A percentile compares a stretch with the other conserved stretches of the same genome.
Conservation (phyloP, 2,329 filamentous ascomycete genomes). For the Aureobasidium uvarum region DNA sequence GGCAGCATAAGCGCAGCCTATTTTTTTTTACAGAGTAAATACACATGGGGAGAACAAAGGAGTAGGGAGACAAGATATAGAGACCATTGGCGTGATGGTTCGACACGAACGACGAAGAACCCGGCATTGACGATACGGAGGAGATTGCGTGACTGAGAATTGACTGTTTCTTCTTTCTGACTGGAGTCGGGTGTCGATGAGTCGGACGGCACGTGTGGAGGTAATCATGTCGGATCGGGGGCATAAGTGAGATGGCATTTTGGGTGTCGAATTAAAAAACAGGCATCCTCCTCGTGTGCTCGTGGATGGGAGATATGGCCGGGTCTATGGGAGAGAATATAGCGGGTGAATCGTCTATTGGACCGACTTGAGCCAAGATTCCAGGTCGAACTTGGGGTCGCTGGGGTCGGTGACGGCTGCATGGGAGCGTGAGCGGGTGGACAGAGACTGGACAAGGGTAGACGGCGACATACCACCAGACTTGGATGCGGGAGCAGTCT, state of each 20-base stretch:
- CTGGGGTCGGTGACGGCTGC: constrained; percentile 71
- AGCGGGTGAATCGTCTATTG: constrained; percentile 14
- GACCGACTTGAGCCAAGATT: constrained; percentile 62
- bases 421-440: constrained; percentile 1
- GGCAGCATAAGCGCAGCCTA: constrained; percentile 12
- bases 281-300: constrained; percentile 20
- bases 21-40: constrained; percentile 28
- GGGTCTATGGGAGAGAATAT: constrained; percentile 16
- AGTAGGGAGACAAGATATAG: background rate
- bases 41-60: constrained; percentile 5
- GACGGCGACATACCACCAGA: constrained; percentile 37
- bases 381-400: constrained; percentile 89
- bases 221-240: background rate
- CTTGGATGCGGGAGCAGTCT: constrained; percentile 56
- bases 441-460: background rate
- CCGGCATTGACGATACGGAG: background rate
- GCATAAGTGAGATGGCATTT: constrained; percentile 14
- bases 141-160: background rate
- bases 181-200: background rate
- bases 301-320: background rate
- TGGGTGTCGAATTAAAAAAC: constrained; percentile 18
- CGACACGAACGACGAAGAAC: background rate
- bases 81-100: background rate
- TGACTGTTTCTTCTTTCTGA: constrained; percentile 11
- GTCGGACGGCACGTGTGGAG: constrained; percentile 5